Conservation (phyloP, 768 basidiomycete genomes). For the Rhodotorula graminis region DNA sequence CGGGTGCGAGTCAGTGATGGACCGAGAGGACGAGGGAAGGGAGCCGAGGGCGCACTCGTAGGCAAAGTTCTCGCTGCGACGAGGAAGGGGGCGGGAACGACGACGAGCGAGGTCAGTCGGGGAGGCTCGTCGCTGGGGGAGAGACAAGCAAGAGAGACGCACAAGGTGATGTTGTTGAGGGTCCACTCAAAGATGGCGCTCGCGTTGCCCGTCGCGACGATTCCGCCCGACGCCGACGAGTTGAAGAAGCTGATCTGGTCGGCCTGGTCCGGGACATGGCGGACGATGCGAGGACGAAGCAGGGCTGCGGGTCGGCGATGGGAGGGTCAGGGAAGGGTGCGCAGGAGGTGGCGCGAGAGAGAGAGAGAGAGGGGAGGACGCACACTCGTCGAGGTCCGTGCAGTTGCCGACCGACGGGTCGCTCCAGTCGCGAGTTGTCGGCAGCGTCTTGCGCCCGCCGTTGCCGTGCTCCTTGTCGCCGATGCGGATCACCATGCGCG, state of each 20-base stretch:
- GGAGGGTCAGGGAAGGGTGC: too few species aligned
- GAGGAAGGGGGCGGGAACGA: too few species aligned
- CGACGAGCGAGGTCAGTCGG: background rate
- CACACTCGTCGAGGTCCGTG: constrained; percentile 16
- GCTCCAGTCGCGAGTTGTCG: constrained; percentile 2
- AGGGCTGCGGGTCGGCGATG: background rate
- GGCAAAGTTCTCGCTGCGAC: constrained; percentile 3
- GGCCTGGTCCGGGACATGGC: background rate
- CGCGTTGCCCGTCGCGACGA: background rate
- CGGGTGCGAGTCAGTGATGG: too few species aligned
- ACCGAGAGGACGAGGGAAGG: background rate
- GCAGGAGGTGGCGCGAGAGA: background rate
- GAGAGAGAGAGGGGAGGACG: background rate
- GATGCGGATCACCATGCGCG: constrained; percentile 13
- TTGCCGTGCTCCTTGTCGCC: background rate
- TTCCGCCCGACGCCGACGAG: background rate
- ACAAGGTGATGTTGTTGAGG: constrained; percentile 5
- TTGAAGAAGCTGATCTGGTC: background rate
- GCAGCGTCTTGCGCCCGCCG: background rate
- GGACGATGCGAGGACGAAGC: constrained; percentile 2
- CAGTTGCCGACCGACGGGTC: constrained; percentile 1
- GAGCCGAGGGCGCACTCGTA: constrained; percentile 3
- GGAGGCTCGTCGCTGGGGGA: too few species aligned
- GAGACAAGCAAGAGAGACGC: background rate
- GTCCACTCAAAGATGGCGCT: constrained; percentile 9